phyloP scores from a whole-genome alignment of 2,329 filamentous ascomycete species.

The Diplodia corticola region DNA sequence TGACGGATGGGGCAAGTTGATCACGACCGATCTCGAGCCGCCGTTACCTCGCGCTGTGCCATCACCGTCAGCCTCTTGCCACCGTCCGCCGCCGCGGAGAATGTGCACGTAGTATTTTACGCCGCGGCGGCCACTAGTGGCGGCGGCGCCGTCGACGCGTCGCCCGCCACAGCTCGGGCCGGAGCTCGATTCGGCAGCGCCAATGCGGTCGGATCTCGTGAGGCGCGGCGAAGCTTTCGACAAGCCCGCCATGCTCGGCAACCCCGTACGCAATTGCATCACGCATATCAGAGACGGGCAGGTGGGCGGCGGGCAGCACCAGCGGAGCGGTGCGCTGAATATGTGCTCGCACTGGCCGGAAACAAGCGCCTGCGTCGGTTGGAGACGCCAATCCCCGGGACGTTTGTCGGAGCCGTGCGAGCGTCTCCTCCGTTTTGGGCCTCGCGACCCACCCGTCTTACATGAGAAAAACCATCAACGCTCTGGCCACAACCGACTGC shows the following conservation, averaged over 20 bases:
- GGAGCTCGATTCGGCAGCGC: constrained; percentile 3
- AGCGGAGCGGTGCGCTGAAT: neutral
- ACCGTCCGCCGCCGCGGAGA: neutral
- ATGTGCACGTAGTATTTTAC: neutral
- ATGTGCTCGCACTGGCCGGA: constrained; percentile 1
- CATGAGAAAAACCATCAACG: constrained; percentile 22
- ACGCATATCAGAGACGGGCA: neutral
- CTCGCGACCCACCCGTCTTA: constrained; percentile 20
- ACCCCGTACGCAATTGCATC: constrained; percentile 10
- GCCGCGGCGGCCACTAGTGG: neutral
- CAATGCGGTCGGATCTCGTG: neutral
- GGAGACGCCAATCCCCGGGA: neutral
- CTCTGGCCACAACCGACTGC: neutral
- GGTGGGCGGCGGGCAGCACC: neutral
- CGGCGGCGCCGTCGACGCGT: neutral
- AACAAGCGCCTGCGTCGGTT: constrained; percentile 6
- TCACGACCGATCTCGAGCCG: neutral
- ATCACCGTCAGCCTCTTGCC: neutral
- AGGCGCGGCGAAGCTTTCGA: constrained; percentile 9
- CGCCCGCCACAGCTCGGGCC: constrained; percentile 20
- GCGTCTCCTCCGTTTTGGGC: constrained; percentile 6
- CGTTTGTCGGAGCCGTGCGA: constrained; percentile 17
- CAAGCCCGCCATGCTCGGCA: constrained; percentile 8
- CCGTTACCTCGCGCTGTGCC: neutral
- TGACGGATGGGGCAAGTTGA: constrained; percentile 1